These are phyloP conservation scores for Leptodontidium sp. DNA, from an alignment of 2,329 filamentous ascomycete genomes.

Conservation along the genomic window DNA sequence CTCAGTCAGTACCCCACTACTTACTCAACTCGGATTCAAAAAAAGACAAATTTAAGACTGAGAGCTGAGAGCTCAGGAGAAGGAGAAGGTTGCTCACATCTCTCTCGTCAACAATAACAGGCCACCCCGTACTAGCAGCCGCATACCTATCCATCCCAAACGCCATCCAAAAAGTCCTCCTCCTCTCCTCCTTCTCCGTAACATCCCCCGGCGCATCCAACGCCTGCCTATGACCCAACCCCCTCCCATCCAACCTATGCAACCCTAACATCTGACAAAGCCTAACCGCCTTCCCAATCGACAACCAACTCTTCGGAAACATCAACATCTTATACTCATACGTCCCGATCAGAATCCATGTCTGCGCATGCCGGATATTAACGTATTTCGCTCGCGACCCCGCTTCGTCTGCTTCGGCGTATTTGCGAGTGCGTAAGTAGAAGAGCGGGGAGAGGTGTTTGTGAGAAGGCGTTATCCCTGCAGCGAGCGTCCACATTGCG, in stretches of 20 bases:
- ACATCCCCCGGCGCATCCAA: conserved; percentile 84
- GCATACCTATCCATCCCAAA: conserved; percentile 90
- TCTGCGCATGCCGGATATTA: conserved; percentile 82
- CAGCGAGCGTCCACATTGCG: conserved; percentile 91
- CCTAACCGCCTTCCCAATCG: conserved; percentile 79
- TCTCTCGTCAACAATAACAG: conserved; percentile 87
- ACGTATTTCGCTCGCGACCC: conserved; percentile 85
- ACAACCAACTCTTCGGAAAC: conserved; percentile 93
- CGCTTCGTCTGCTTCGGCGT: conserved; percentile 86
- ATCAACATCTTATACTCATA: conserved; percentile 98
- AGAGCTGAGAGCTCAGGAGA: too few species aligned
- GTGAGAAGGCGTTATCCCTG: conserved; percentile 82
- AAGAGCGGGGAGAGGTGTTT: conserved; percentile 80
- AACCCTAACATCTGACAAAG: conserved; percentile 89
- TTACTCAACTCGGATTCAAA: too few species aligned
- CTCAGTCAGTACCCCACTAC: too few species aligned
- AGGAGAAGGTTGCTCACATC: conserved; percentile 55
- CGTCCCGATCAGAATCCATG: conserved; percentile 77
- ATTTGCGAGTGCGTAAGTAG: conserved; percentile 86
- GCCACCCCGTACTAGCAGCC: conserved; percentile 94
- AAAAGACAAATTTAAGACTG: too few species aligned
- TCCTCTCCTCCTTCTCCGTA: conserved; percentile 88
- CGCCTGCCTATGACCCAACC: conserved; percentile 89
- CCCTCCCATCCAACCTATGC: conserved; percentile 81
- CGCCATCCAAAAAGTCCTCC: conserved; percentile 91